Percentiles rank a stretch among this genome's conserved stretches.
Conservation (phyloP, 1,139 yeast species). For the Diutina ranongensis region DNA sequence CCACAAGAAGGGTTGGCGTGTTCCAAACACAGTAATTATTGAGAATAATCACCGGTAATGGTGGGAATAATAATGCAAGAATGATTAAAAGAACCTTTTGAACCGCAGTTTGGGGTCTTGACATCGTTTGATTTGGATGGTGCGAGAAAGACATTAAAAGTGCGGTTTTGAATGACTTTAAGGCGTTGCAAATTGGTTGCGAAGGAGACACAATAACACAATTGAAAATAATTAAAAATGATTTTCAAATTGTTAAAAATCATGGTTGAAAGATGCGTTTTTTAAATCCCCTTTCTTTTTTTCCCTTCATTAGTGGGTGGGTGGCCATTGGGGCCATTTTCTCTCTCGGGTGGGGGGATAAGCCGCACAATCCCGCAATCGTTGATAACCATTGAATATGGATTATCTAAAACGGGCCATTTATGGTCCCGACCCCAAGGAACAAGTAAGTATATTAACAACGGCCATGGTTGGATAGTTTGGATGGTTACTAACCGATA, state of each 20-base stretch:
- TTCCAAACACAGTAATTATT: constrained; percentile 5
- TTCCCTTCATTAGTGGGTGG: too few species aligned
- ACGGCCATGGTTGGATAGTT: background rate
- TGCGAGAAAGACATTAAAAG: too few species aligned
- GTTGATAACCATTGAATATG: constrained; percentile 24
- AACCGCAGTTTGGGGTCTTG: constrained; percentile 6
- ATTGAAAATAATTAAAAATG: too few species aligned
- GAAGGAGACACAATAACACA: too few species aligned
- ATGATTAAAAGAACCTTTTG: constrained; percentile 18
- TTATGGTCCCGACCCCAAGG: constrained; percentile 95
- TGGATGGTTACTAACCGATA: constrained; percentile 12
- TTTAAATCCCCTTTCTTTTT: too few species aligned
- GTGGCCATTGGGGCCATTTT: too few species aligned
- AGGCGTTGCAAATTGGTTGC: too few species aligned
- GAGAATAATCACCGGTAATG: constrained; percentile 24
- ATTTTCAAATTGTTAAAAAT: too few species aligned
- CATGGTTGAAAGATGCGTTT: too few species aligned
- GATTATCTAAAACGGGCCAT: constrained; percentile 70
- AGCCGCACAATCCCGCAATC: background rate
- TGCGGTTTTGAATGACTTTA: too few species aligned
- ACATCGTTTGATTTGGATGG: background rate
- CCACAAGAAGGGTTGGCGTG: constrained; percentile 15
- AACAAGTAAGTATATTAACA: constrained; percentile 41
- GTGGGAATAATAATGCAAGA: constrained; percentile 27
- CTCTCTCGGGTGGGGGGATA: background rate